Conservation (phyloP, 2,329 filamentous ascomycete genomes). For the Aspergillus flavus region DNA sequence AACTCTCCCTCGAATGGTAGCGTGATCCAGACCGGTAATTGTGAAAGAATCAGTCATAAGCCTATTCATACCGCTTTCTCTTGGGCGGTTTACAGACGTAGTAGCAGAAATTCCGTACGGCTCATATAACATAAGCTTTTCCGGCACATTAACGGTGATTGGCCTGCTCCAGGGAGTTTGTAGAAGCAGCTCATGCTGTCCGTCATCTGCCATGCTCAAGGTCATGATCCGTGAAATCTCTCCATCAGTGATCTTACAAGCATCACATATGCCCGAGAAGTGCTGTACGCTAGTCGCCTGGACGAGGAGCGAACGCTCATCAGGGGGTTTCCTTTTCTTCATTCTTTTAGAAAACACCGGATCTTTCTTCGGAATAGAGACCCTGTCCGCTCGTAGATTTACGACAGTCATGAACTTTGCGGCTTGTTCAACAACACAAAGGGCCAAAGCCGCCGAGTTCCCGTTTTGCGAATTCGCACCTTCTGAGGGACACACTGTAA, state of each 20-base stretch:
- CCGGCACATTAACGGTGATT: constrained; percentile 66
- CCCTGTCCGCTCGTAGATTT: constrained; percentile 60
- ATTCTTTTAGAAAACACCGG: constrained; percentile 29
- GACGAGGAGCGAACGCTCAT: constrained; percentile 31
- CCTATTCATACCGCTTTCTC: constrained; percentile 54
- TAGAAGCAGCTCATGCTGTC: constrained; percentile 67
- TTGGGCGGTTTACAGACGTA: constrained; percentile 53
- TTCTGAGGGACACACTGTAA: constrained; percentile 60
- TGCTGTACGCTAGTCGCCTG: constrained; percentile 55
- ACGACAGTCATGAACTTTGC: constrained; percentile 70
- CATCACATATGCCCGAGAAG: constrained; percentile 70
- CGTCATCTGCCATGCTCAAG: constrained; percentile 66
- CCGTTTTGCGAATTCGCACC: constrained; percentile 34
- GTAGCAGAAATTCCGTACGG: constrained; percentile 61
- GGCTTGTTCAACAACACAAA: constrained; percentile 71
- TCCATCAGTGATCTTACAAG: constrained; percentile 70
- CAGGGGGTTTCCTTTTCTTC: constrained; percentile 23
- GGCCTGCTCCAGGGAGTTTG: constrained; percentile 76
- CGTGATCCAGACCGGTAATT: constrained; percentile 59
- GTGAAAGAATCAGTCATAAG: constrained; percentile 47
- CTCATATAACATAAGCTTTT: constrained; percentile 60
- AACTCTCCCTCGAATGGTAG: constrained; percentile 62
- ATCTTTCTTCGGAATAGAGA: constrained; percentile 30
- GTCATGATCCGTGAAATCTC: constrained; percentile 69
- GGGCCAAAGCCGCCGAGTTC: constrained; percentile 36